A percentile compares a stretch with the other conserved stretches of the same genome.
Conservation (phyloP, 257 asterid species). For the Fraxinus anomala region DNA sequence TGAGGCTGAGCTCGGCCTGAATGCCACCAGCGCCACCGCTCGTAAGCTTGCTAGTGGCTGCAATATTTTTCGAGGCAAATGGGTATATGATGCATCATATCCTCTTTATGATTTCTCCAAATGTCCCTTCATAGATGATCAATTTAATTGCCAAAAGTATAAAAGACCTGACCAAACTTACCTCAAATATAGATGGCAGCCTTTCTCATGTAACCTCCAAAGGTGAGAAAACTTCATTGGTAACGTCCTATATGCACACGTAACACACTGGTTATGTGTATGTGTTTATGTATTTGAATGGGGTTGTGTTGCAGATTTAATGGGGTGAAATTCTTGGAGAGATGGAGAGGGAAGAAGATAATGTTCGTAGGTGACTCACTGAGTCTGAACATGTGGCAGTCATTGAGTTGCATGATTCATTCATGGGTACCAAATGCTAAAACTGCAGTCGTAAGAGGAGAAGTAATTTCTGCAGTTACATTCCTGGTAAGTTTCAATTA, state of each 20-base stretch:
- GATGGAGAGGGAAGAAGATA: conserved; percentile 80
- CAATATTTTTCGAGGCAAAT: conserved; percentile 68
- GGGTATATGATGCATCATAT: conserved; percentile 83
- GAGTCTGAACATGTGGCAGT: conserved; percentile 96
- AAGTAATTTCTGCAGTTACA: conserved; percentile 47
- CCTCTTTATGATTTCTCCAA: conserved; percentile 77
- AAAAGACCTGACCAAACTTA: conserved; percentile 70
- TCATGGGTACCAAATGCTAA: conserved; percentile 62
- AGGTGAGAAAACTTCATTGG: conserved; percentile 40
- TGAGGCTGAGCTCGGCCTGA: conserved; percentile 34
- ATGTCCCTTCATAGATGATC: conserved; percentile 85
- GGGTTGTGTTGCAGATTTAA: conserved; percentile 56
- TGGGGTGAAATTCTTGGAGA: conserved; percentile 76
- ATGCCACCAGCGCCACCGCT: conserved; percentile 31
- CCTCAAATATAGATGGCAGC: conserved; percentile 94
- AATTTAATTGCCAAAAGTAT: conserved; percentile 77
- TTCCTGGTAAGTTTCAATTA: conserved; percentile 58
- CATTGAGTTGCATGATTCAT: conserved; percentile 89
- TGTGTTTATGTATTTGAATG: background rate
- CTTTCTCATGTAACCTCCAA: conserved; percentile 73
- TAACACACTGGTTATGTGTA: background rate
- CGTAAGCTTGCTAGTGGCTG: conserved; percentile 47
- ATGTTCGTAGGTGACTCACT: conserved; percentile 98
- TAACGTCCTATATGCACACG: background rate
- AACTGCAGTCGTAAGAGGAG: conserved; percentile 44